A percentile compares a stretch with the other conserved stretches of the same genome.
Evolutionary conservation across 345 rosid genomes (phyloP).

Genomic region (Lenwebbia sp.): DNA sequence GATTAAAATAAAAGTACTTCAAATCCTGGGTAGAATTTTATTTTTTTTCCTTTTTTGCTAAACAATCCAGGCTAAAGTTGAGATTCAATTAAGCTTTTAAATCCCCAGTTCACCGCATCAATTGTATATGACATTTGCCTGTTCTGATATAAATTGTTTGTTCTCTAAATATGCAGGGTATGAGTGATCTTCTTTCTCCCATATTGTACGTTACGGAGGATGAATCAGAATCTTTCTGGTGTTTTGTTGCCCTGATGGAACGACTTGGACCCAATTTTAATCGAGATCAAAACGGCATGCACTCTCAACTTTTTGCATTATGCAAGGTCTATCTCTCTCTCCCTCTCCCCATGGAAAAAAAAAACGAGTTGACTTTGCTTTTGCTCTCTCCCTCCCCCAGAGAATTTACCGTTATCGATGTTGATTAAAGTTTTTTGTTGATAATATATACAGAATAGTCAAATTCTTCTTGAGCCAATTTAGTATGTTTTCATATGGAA

Average conservation of each 20-base stretch:
- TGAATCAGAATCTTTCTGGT: slow-evolving; percentile 95
- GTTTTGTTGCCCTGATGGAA: slow-evolving; percentile 90
- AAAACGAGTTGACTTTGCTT: not conserved
- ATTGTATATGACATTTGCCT: not conserved
- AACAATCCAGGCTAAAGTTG: not conserved
- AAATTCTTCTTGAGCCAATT: not conserved
- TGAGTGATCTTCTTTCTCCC: slow-evolving; percentile 94
- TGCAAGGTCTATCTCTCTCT: slow-evolving; percentile 52
- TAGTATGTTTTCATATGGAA: not conserved
- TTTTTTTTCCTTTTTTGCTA: not conserved
- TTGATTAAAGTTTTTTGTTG: not conserved
- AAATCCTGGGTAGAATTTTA: not conserved
- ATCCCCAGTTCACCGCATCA: not conserved
- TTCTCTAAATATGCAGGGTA: slow-evolving; percentile 44
- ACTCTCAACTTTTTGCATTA: slow-evolving; percentile 88
- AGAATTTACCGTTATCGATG: not conserved
- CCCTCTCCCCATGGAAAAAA: not conserved
- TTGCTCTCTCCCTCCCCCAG: not conserved
- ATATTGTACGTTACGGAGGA: slow-evolving; percentile 80
- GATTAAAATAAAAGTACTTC: not conserved
- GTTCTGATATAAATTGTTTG: not conserved
- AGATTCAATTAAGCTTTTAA: not conserved
- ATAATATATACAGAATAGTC: not conserved
- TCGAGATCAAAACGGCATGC: slow-evolving; percentile 98
- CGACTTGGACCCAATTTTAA: slow-evolving; percentile 98